Evolutionary conservation across 202 grass and related monocot species (phyloP).

Genomic region (Digitaria exilis): DNA sequence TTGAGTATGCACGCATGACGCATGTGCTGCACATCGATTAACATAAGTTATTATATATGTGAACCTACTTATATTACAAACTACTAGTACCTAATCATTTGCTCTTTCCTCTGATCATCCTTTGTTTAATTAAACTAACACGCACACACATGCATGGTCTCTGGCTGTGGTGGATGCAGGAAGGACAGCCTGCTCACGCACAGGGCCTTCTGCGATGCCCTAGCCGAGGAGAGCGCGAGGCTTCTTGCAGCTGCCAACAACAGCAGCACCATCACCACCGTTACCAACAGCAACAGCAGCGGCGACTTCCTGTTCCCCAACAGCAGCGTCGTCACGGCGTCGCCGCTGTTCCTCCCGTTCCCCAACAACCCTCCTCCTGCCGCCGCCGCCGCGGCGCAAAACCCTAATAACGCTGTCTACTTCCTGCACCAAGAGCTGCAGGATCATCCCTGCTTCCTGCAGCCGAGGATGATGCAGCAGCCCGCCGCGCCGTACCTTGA

Average conservation of each 20-base stretch:
- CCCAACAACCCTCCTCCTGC: slow-evolving; percentile 18
- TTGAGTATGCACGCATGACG: slow-evolving; percentile 46
- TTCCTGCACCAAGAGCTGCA: slow-evolving; percentile 44
- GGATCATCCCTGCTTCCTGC: slow-evolving; percentile 20
- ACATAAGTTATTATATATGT: not conserved
- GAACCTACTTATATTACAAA: not conserved
- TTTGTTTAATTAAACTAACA: slow-evolving; percentile 5
- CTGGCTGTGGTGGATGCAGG: slow-evolving; percentile 52
- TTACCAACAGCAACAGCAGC: not conserved
- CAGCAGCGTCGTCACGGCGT: slow-evolving; percentile 28
- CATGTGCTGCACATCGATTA: too few species aligned
- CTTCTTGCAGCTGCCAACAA: slow-evolving; percentile 52
- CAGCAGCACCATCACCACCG: slow-evolving; percentile 27
- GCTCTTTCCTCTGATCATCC: not conserved
- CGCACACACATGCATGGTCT: not conserved
- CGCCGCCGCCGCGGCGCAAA: slow-evolving; percentile 19
- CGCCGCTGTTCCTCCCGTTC: slow-evolving; percentile 62
- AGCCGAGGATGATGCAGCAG: slow-evolving; percentile 18
- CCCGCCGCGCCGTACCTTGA: slow-evolving; percentile 45
- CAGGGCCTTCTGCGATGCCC: slow-evolving; percentile 96
- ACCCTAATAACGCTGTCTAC: slow-evolving; percentile 47
- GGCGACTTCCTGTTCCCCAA: slow-evolving; percentile 14
- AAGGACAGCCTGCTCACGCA: slow-evolving; percentile 95
- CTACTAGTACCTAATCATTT: not conserved
- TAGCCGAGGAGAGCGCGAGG: slow-evolving; percentile 93